These are phyloP conservation scores for Arthrobotrys entomopaga DNA, from an alignment of 2,329 filamentous ascomycete species.

Conservation along the genomic window DNA sequence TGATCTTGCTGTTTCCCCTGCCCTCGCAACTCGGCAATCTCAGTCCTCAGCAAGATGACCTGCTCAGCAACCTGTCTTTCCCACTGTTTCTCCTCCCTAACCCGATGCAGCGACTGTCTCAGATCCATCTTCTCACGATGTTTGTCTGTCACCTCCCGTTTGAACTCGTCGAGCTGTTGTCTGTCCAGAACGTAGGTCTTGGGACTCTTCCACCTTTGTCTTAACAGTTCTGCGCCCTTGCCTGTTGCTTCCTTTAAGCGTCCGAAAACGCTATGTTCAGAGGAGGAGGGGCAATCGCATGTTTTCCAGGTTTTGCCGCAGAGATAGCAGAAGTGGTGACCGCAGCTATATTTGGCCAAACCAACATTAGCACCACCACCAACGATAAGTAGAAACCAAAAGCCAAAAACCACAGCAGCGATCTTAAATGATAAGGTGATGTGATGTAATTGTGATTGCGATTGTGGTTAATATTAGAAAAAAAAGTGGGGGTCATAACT, in stretches of 20 bases:
- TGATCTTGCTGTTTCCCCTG: neutral
- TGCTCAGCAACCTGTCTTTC: slow-evolving; percentile 49
- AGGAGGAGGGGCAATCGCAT: slow-evolving; percentile 46
- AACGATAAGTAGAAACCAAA: too few species aligned
- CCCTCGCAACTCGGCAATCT: slow-evolving; percentile 33
- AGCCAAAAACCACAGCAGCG: too few species aligned
- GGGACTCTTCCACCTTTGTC: slow-evolving; percentile 25
- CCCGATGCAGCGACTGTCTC: slow-evolving; percentile 33
- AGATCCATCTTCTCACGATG: slow-evolving; percentile 47
- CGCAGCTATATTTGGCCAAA: slow-evolving; percentile 21
- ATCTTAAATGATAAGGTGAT: too few species aligned
- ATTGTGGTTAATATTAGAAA: neutral
- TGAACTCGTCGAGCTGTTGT: slow-evolving; percentile 38
- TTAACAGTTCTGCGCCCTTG: slow-evolving; percentile 29
- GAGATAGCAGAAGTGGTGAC: slow-evolving; percentile 48
- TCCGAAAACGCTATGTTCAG: slow-evolving; percentile 41
- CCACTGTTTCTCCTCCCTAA: slow-evolving; percentile 44
- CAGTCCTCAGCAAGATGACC: slow-evolving; percentile 41
- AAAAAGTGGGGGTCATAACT: slow-evolving; percentile 9
- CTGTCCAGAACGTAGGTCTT: slow-evolving; percentile 21
- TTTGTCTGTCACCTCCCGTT: slow-evolving; percentile 19
- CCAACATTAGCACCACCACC: too few species aligned
- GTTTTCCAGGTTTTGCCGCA: slow-evolving; percentile 45
- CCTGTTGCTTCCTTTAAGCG: slow-evolving; percentile 41
- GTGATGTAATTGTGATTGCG: too few species aligned